These are phyloP conservation scores for Tetracladium marchalianum DNA, from an alignment of 495 filamentous ascomycete species.

Conservation along the genomic window DNA sequence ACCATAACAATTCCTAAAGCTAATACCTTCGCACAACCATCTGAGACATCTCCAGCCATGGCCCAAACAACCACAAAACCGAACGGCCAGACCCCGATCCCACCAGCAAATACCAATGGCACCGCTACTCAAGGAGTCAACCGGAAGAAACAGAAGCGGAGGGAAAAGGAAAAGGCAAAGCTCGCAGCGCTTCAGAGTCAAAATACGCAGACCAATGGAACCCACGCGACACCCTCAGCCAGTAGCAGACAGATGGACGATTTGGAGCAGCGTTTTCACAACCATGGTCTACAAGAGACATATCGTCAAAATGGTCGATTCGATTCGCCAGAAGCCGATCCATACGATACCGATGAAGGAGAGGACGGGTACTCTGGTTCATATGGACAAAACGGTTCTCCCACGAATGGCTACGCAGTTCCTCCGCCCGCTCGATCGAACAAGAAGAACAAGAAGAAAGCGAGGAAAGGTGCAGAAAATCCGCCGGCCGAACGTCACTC, in stretches of 20 bases:
- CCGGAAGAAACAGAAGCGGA: slow-evolving; percentile 85
- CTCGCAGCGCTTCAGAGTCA: slow-evolving; percentile 44
- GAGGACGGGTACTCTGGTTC: slow-evolving; percentile 35
- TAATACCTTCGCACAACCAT: slow-evolving; percentile 37
- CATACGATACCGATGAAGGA: slow-evolving; percentile 35
- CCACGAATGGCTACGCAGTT: slow-evolving; percentile 16
- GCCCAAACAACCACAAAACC: slow-evolving; percentile 24
- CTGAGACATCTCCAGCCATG: slow-evolving; percentile 33
- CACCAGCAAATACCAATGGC: slow-evolving; percentile 14
- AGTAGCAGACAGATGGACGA: slow-evolving; percentile 16
- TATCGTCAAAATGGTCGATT: slow-evolving; percentile 15
- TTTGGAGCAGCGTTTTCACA: slow-evolving; percentile 16
- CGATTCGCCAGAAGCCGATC: slow-evolving; percentile 27
- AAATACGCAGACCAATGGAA: slow-evolving; percentile 6
- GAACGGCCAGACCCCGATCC: slow-evolving; percentile 14
- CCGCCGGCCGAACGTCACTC: neutral
- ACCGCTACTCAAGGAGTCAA: slow-evolving; percentile 44
- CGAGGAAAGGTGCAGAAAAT: slow-evolving; percentile 17
- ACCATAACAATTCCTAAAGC: slow-evolving; percentile 57
- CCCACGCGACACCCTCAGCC: slow-evolving; percentile 1
- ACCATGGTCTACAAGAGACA: slow-evolving; percentile 13
- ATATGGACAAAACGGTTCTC: slow-evolving; percentile 20
- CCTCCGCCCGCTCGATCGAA: slow-evolving; percentile 21
- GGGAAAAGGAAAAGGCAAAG: slow-evolving; percentile 65
- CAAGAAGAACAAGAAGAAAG: slow-evolving; percentile 59